Percentiles rank a stretch among this genome's conserved stretches.
phyloP scores from a whole-genome alignment of 2,329 filamentous ascomycete species.

The Aotearoamyces nothofagi region DNA sequence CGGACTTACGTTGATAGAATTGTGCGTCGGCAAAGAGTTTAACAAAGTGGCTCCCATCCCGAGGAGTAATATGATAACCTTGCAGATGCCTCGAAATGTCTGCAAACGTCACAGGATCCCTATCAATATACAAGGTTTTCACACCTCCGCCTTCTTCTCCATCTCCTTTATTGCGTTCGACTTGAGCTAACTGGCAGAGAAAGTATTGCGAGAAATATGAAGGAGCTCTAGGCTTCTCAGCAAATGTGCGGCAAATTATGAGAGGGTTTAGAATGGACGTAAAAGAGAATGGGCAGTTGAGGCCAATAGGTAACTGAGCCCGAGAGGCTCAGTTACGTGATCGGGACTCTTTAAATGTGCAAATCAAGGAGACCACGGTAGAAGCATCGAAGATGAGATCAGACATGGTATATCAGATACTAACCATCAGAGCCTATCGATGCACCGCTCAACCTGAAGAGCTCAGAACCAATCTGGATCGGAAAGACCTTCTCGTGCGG shows the following conservation, averaged over 20 bases:
- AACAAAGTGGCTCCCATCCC: slow-evolving; percentile 76
- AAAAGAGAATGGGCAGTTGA: too few species aligned
- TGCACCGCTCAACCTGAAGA: slow-evolving; percentile 55
- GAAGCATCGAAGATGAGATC: slow-evolving; percentile 1
- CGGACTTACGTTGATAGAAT: slow-evolving; percentile 64
- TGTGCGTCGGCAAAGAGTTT: slow-evolving; percentile 88
- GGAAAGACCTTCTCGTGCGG: slow-evolving; percentile 38
- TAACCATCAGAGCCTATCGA: slow-evolving; percentile 59
- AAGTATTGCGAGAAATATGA: slow-evolving; percentile 97
- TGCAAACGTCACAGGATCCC: slow-evolving; percentile 75
- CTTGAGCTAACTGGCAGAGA: slow-evolving; percentile 58
- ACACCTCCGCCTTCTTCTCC: slow-evolving; percentile 24
- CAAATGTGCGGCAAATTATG: slow-evolving; percentile 4
- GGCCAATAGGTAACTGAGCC: too few species aligned
- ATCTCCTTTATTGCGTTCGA: slow-evolving; percentile 37
- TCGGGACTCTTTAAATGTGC: too few species aligned
- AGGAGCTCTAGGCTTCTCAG: slow-evolving; percentile 56
- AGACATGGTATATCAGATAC: slow-evolving; percentile 16
- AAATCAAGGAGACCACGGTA: too few species aligned
- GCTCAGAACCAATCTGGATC: slow-evolving; percentile 52
- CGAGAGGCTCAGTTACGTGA: too few species aligned
- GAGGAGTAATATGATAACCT: slow-evolving; percentile 74
- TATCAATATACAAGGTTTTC: slow-evolving; percentile 85
- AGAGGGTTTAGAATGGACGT: too few species aligned
- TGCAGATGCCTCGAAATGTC: slow-evolving; percentile 86